A percentile compares a stretch with the other conserved stretches of the same genome.
phyloP scores from a whole-genome alignment of 805 yeast genomes.

The Kodamaea lidongshanica region DNA sequence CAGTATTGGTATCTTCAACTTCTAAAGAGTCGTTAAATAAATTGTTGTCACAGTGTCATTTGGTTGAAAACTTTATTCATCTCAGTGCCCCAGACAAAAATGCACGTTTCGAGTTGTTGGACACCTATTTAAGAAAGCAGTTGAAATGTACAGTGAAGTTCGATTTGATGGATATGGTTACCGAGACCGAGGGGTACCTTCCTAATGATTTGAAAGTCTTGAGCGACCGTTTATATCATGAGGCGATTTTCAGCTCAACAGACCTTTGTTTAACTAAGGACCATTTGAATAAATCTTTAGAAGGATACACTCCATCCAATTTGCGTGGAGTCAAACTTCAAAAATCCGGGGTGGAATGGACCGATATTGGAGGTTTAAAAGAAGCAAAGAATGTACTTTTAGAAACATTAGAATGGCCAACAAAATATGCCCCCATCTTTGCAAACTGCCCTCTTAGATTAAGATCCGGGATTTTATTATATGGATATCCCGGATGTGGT shows the following conservation, averaged over 20 bases:
- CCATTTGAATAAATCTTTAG: slow-evolving; percentile 52
- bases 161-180: slow-evolving; percentile 40
- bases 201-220: slow-evolving; percentile 75
- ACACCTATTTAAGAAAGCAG: slow-evolving; percentile 27
- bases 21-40: slow-evolving; percentile 63
- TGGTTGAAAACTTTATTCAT: slow-evolving; percentile 56
- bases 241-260: slow-evolving; percentile 25
- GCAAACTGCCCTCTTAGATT: slow-evolving; percentile 78
- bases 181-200: slow-evolving; percentile 83
- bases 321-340: slow-evolving; percentile 82
- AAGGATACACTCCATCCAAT: slow-evolving; percentile 71
- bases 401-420: slow-evolving; percentile 96
- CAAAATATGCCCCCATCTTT: slow-evolving; percentile 93
- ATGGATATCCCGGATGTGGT: slow-evolving; percentile 98
- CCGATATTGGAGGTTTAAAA: slow-evolving; percentile 80
- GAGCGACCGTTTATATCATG: slow-evolving; percentile 63
- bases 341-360: slow-evolving; percentile 71
- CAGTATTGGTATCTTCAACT: slow-evolving; percentile 56
- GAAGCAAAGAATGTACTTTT: slow-evolving; percentile 69
- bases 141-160: slow-evolving; percentile 31
- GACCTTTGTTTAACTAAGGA: slow-evolving; percentile 17
- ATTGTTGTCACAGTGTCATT: slow-evolving; percentile 57
- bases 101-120: slow-evolving; percentile 45
- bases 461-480: slow-evolving; percentile 82
- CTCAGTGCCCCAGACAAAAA: slow-evolving; percentile 66